These are phyloP conservation scores for Cytospora leucostoma DNA, from an alignment of 2,329 filamentous ascomycete genomes.

Conservation along the genomic window DNA sequence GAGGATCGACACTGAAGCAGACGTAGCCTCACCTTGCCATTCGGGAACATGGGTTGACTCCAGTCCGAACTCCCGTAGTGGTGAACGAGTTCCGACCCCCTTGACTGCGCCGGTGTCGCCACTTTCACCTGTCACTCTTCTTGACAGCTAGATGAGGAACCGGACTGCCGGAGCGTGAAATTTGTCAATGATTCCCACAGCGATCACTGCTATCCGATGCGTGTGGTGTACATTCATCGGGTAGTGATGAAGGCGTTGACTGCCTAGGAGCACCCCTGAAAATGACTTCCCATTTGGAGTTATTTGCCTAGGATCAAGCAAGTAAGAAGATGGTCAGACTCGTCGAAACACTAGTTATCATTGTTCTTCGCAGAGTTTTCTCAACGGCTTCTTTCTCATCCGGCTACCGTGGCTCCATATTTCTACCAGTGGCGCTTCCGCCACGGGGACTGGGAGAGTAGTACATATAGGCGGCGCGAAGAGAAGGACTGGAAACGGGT, in stretches of 20 bases:
- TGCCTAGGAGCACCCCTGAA: neutral
- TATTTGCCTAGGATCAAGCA: neutral
- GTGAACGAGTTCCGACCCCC: constrained; percentile 1
- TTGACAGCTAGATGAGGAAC: neutral
- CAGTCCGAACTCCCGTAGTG: constrained; percentile 2
- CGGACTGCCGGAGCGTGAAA: neutral
- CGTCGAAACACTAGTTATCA: neutral
- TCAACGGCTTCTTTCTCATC: neutral
- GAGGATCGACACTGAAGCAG: constrained; percentile 14
- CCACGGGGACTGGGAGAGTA: neutral
- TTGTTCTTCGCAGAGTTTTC: neutral
- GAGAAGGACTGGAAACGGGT: neutral
- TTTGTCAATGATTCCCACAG: neutral
- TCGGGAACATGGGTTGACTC: constrained; percentile 4
- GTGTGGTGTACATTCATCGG: neutral
- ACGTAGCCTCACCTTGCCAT: constrained; percentile 8
- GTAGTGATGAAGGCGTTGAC: neutral
- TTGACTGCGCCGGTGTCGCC: constrained; percentile 5
- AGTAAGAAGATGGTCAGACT: neutral
- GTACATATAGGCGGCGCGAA: neutral
- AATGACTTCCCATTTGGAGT: neutral
- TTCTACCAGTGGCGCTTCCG: neutral
- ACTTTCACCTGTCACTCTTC: neutral
- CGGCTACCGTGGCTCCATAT: neutral
- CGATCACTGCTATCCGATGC: neutral